A percentile compares a stretch with the other conserved stretches of the same genome.
Conservation (phyloP, 2,329 filamentous ascomycete genomes). For the Cercospora janseana region DNA sequence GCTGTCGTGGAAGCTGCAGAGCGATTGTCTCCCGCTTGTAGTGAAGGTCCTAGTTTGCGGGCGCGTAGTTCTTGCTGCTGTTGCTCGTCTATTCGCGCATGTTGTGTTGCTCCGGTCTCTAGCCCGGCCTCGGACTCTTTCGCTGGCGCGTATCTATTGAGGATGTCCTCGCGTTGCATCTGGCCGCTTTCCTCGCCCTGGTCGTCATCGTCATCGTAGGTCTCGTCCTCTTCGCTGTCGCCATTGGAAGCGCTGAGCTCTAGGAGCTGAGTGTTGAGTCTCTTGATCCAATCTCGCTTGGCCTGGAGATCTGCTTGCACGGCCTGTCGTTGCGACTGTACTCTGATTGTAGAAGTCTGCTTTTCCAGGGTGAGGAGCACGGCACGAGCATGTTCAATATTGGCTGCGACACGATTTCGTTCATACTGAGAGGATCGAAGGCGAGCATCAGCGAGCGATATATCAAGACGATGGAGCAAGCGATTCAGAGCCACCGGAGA, state of each 20-base stretch:
- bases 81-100: conserved; percentile 17
- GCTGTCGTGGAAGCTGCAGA: conserved; percentile 38
- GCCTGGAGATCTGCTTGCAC: conserved; percentile 62
- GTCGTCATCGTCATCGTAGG: conserved; percentile 45
- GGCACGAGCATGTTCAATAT: conserved; percentile 68
- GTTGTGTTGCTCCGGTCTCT: conserved; percentile 22
- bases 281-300: conserved; percentile 66
- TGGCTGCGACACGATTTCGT: conserved; percentile 59
- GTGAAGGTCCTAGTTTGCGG: conserved; percentile 22
- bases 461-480: conserved; percentile 3
- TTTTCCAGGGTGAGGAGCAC: conserved; percentile 71
- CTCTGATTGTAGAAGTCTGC: conserved; percentile 60
- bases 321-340: conserved; percentile 58
- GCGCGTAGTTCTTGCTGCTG: conserved; percentile 29
- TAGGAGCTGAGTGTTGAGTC: conserved; percentile 63
- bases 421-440: conserved; percentile 61
- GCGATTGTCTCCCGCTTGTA: conserved; percentile 30
- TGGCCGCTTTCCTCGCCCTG: conserved; percentile 40
- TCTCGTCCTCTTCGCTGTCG: conserved; percentile 40
- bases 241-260: conserved; percentile 63
- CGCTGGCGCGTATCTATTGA: conserved; percentile 45
- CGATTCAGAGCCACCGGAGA: conserved; percentile 6
- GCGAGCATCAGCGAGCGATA: conserved; percentile 41
- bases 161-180: conserved; percentile 44
- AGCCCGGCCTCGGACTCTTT: conserved; percentile 32